Evolutionary conservation across 2,329 filamentous ascomycete species (phyloP).

Genomic region (Cordyceps fumosorosea): DNA sequence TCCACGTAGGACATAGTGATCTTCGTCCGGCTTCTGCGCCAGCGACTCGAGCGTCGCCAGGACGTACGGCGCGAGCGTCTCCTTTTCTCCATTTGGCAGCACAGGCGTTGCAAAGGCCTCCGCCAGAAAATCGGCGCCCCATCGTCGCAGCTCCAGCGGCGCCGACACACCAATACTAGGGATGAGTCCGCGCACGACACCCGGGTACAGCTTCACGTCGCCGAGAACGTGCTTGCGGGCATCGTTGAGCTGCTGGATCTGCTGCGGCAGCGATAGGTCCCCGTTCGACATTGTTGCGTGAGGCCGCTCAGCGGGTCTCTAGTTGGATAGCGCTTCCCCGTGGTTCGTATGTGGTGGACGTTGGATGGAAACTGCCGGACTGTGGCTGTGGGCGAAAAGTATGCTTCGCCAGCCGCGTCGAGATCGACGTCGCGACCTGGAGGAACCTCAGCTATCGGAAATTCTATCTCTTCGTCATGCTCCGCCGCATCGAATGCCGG

Average conservation of each 20-base stretch:
- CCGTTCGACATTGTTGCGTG: slow-evolving; percentile 41
- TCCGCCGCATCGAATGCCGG: background rate
- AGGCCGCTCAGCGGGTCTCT: background rate
- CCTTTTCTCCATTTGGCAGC: slow-evolving; percentile 70
- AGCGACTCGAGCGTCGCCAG: slow-evolving; percentile 69
- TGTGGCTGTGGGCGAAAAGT: background rate
- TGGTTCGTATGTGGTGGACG: background rate
- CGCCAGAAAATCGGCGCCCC: slow-evolving; percentile 92
- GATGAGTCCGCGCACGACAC: slow-evolving; percentile 87
- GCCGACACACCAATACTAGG: slow-evolving; percentile 76
- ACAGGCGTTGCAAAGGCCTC: slow-evolving; percentile 94
- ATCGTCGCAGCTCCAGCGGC: slow-evolving; percentile 78
- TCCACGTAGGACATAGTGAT: slow-evolving; percentile 74
- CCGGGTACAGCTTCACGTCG: slow-evolving; percentile 82
- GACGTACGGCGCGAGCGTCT: slow-evolving; percentile 67
- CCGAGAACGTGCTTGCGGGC: slow-evolving; percentile 84
- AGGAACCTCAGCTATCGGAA: slow-evolving; percentile 2
- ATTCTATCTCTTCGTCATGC: slow-evolving; percentile 11
- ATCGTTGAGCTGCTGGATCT: slow-evolving; percentile 81
- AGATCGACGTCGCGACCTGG: slow-evolving; percentile 1
- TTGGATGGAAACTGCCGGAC: background rate
- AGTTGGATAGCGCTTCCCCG: background rate
- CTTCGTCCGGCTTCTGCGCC: slow-evolving; percentile 65
- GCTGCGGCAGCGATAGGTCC: slow-evolving; percentile 58
- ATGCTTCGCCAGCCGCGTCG: slow-evolving; percentile 7